These are phyloP conservation scores for Clitopilus hobsonii DNA, from an alignment of 768 basidiomycete genomes.

Conservation along the genomic window DNA sequence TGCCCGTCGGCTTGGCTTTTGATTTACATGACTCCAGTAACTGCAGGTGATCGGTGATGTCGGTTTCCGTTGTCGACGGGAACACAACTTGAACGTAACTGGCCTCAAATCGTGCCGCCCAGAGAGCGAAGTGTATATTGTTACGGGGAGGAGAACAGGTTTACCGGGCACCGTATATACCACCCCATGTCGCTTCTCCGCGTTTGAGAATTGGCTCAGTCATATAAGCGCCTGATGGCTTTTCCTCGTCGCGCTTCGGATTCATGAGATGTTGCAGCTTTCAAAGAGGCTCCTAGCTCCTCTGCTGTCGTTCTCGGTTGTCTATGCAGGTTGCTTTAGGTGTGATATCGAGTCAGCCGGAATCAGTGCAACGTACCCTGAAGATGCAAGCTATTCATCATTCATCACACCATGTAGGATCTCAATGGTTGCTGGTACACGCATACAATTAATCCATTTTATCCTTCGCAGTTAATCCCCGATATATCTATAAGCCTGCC, in stretches of 20 bases:
- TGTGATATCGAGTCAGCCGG: background rate
- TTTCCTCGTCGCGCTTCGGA: background rate
- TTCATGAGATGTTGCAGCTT: background rate
- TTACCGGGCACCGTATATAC: too few species aligned
- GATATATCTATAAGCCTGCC: constrained; percentile 28
- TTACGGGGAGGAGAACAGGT: too few species aligned
- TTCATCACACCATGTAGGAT: background rate
- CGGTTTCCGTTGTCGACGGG: too few species aligned
- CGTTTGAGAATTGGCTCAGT: background rate
- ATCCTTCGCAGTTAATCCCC: constrained; percentile 24
- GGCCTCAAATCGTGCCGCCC: too few species aligned
- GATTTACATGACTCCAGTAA: too few species aligned
- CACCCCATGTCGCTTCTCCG: too few species aligned
- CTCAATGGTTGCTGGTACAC: background rate
- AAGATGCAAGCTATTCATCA: background rate
- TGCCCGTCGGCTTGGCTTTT: too few species aligned
- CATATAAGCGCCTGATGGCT: background rate
- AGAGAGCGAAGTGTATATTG: too few species aligned
- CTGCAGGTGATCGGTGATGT: too few species aligned
- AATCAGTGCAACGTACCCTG: background rate
- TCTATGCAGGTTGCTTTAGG: background rate
- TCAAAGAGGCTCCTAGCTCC: background rate
- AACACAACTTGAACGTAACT: too few species aligned
- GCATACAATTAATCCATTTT: background rate
- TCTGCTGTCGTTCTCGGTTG: background rate